Percentiles rank a stretch among this genome's conserved stretches.
phyloP scores from a whole-genome alignment of 345 rosid species.

The Eucalyptus leucophloia region DNA sequence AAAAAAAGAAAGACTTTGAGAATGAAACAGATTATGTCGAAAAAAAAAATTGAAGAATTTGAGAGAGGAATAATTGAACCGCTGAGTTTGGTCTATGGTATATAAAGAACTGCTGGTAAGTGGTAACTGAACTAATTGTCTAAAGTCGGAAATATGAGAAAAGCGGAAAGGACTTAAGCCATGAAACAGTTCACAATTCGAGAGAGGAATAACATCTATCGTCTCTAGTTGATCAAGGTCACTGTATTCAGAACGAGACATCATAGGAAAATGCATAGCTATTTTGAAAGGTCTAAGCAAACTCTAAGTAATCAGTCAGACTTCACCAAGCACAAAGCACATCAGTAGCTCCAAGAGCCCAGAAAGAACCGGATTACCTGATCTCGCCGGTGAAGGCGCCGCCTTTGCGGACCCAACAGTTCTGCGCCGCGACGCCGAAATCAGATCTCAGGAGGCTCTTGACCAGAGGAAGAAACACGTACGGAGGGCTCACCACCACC shows the following conservation, averaged over 20 bases:
- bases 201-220: neutral
- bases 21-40: neutral
- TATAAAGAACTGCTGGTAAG: neutral
- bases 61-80: neutral
- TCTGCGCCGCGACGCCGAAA: slow-evolving; percentile 58
- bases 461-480: slow-evolving; percentile 42
- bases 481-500: slow-evolving; percentile 73
- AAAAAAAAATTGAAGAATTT: neutral
- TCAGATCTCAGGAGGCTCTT: slow-evolving; percentile 33
- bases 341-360: neutral
- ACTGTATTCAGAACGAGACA: neutral
- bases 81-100: neutral
- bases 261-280: neutral
- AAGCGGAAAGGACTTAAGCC: neutral
- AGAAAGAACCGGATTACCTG: slow-evolving; percentile 18
- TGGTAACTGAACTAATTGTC: neutral
- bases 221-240: too few species aligned
- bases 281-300: neutral
- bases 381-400: slow-evolving; percentile 68
- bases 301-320: neutral
- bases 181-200: neutral
- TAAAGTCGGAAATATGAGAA: neutral
- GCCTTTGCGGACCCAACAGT: slow-evolving; percentile 65
- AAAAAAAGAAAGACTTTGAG: neutral
- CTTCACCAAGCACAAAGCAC: neutral